Percentiles rank a stretch among this genome's conserved stretches.
These are phyloP conservation scores for Obba rivulosa DNA, from an alignment of 768 basidiomycete genomes.

Conservation along the genomic window DNA sequence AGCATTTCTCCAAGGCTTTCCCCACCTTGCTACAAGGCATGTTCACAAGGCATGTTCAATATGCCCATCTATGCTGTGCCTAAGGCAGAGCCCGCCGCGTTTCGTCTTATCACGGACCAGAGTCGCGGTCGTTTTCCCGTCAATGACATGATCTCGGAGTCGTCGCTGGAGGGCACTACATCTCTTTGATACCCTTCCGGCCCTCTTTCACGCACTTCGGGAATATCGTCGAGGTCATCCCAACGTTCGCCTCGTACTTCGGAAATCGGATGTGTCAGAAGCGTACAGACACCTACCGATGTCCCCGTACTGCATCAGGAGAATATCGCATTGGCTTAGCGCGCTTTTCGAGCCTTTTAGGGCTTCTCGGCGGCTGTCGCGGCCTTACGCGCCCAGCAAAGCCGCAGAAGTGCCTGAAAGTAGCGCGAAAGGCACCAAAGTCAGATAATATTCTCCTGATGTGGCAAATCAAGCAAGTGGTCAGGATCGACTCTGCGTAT, in stretches of 20 bases:
- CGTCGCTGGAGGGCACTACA: not conserved
- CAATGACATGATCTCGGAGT: conserved; percentile 23
- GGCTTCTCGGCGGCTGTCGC: no score
- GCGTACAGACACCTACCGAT: conserved; percentile 22
- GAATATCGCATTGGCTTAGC: no score
- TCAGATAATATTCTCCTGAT: no score
- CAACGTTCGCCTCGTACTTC: conserved; percentile 5
- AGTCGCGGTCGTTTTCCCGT: conserved; percentile 27
- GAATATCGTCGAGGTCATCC: not conserved
- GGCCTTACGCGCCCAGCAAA: no score
- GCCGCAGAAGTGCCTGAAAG: no score
- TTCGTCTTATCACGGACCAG: conserved; percentile 36
- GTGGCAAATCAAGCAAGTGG: conserved; percentile 31
- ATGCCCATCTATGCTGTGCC: conserved; percentile 36
- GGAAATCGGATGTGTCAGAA: conserved; percentile 18
- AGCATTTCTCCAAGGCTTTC: conserved; percentile 25
- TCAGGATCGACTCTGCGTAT: conserved; percentile 20
- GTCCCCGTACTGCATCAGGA: conserved; percentile 16
- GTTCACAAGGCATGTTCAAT: conserved; percentile 38
- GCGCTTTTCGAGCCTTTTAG: no score
- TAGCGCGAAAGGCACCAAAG: no score
- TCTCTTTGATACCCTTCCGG: conserved; percentile 4
- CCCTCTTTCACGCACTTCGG: conserved; percentile 3
- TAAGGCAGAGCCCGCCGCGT: conserved; percentile 27
- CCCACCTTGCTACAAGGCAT: conserved; percentile 27